phyloP scores from a whole-genome alignment of 306 rosid genomes.

The Sophora flavescens region DNA sequence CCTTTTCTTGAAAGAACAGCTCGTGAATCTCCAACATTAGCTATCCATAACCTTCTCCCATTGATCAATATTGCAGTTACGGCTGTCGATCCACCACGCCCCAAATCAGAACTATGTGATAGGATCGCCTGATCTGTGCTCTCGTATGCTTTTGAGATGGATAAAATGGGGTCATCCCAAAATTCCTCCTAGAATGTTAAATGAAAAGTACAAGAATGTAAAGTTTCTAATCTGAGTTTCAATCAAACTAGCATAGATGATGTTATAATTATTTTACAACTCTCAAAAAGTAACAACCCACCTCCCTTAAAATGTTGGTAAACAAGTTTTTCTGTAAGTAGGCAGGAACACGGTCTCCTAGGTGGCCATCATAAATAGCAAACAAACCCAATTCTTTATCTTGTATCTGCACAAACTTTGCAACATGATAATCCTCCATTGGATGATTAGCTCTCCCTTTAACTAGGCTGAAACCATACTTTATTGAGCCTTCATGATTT shows the following conservation, averaged over 20 bases:
- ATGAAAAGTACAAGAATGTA: constrained; percentile 40
- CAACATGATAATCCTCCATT: constrained; percentile 98
- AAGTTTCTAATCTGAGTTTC: constrained; percentile 2
- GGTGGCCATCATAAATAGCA: constrained; percentile 94
- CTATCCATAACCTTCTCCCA: constrained; percentile 69
- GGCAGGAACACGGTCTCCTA: constrained; percentile 86
- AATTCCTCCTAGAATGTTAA: constrained; percentile 73
- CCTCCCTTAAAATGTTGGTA: constrained; percentile 85
- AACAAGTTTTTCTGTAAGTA: constrained; percentile 90
- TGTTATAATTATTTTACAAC: constrained; percentile 16
- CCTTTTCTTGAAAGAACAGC: constrained; percentile 89
- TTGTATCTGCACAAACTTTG: constrained; percentile 73
- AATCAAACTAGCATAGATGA: constrained; percentile 33
- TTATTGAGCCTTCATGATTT: constrained; percentile 71
- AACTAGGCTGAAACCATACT: constrained; percentile 86
- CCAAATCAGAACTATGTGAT: constrained; percentile 89
- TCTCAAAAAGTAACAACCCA: constrained; percentile 45
- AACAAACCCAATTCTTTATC: constrained; percentile 86
- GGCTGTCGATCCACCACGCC: constrained; percentile 96
- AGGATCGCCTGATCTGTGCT: constrained; percentile 91
- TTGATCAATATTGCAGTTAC: constrained; percentile 91
- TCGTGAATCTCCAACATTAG: constrained; percentile 96
- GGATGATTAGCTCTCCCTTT: constrained; percentile 98
- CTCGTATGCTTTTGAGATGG: constrained; percentile 88
- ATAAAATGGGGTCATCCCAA: constrained; percentile 78